These are phyloP conservation scores for Colletotrichum cereale DNA, from an alignment of 2,329 filamentous ascomycete species.

Conservation along the genomic window DNA sequence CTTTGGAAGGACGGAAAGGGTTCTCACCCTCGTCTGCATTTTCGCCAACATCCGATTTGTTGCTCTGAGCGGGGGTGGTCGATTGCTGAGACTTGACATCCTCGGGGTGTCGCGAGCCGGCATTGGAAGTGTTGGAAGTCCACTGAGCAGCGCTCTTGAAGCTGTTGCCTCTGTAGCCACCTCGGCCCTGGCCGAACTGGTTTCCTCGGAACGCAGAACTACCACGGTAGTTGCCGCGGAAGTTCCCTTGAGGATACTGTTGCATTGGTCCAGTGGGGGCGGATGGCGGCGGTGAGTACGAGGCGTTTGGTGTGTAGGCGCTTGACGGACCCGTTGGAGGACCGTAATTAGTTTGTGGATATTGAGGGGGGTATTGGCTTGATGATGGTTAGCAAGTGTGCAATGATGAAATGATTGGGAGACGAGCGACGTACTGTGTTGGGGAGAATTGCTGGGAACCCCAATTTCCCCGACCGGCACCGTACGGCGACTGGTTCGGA, in stretches of 20 bases:
- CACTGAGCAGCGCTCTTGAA: slow-evolving; percentile 76
- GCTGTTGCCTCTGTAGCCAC: slow-evolving; percentile 69
- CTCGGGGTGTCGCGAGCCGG: slow-evolving; percentile 58
- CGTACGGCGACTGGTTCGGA: slow-evolving; percentile 73
- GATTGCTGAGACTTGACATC: slow-evolving; percentile 48
- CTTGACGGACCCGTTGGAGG: slow-evolving; percentile 65
- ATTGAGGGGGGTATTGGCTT: slow-evolving; percentile 74
- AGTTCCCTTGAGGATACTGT: slow-evolving; percentile 61
- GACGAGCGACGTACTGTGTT: slow-evolving; percentile 45
- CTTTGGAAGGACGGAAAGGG: slow-evolving; percentile 73
- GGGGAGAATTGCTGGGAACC: slow-evolving; percentile 57
- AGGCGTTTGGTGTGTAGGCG: slow-evolving; percentile 64
- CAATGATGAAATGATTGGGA: not conserved
- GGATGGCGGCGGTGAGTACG: slow-evolving; percentile 66
- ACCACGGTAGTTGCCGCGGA: slow-evolving; percentile 63
- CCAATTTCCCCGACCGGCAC: slow-evolving; percentile 66
- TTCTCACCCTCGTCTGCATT: slow-evolving; percentile 67
- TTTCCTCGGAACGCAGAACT: slow-evolving; percentile 68
- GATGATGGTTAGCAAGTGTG: slow-evolving; percentile 27
- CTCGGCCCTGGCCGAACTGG: slow-evolving; percentile 64
- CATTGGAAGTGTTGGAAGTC: slow-evolving; percentile 63
- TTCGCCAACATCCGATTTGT: slow-evolving; percentile 49
- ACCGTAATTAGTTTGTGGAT: slow-evolving; percentile 67
- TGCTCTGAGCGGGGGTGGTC: slow-evolving; percentile 38
- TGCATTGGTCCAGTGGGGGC: slow-evolving; percentile 70